phyloP scores from a whole-genome alignment of 1,139 yeast genomes.

The Protomyces macrosporus region DNA sequence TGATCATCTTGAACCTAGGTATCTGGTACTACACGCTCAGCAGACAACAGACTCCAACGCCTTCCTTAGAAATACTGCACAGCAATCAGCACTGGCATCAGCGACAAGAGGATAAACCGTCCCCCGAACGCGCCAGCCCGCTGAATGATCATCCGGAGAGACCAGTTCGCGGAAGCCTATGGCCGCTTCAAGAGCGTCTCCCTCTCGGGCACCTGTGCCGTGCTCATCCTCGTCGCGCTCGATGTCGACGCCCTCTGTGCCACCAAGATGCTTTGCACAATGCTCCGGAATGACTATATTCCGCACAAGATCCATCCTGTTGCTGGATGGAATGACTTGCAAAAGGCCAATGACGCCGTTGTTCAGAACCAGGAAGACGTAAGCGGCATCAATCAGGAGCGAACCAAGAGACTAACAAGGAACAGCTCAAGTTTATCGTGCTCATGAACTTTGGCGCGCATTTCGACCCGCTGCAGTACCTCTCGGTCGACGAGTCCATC shows the following conservation, averaged over 20 bases:
- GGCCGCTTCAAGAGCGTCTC: conserved; percentile 36
- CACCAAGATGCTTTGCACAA: conserved; percentile 60
- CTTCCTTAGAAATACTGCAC: too few species aligned
- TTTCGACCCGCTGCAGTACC: conserved; percentile 74
- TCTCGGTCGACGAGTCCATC: conserved; percentile 47
- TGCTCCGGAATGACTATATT: conserved; percentile 73
- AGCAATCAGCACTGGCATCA: too few species aligned
- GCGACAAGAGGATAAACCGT: background rate
- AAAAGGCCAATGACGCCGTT: conserved; percentile 54
- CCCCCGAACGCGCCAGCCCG: background rate
- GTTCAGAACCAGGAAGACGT: conserved; percentile 51
- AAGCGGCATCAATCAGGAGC: background rate
- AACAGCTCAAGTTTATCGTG: conserved; percentile 59
- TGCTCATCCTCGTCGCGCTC: conserved; percentile 81
- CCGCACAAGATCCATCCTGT: conserved; percentile 89
- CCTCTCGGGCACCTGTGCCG: conserved; percentile 74
- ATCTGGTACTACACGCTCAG: too few species aligned
- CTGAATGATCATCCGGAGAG: conserved; percentile 38
- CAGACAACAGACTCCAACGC: too few species aligned
- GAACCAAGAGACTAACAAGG: background rate
- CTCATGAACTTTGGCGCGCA: conserved; percentile 94
- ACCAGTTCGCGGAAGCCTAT: conserved; percentile 36
- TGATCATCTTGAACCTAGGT: too few species aligned
- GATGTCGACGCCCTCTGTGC: conserved; percentile 92
- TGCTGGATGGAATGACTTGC: conserved; percentile 83